A percentile compares a stretch with the other conserved stretches of the same genome.
Conservation (phyloP, 2,329 filamentous ascomycete genomes). For the Aspergillus felis region DNA sequence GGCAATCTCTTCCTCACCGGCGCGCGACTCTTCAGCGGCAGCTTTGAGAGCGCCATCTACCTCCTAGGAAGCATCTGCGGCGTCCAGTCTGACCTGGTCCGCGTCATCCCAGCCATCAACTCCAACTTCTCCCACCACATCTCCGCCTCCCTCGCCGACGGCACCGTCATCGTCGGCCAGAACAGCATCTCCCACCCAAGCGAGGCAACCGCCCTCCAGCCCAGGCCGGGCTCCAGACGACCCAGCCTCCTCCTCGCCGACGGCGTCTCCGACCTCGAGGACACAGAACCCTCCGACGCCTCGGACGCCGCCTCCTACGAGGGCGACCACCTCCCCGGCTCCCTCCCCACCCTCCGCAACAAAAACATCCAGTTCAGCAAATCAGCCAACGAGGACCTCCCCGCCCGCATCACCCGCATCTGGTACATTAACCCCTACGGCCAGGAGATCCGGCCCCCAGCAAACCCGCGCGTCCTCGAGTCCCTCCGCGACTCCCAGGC, state of each 20-base stretch:
- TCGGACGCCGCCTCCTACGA: slow-evolving; percentile 38
- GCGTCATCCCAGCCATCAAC: slow-evolving; percentile 86
- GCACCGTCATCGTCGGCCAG: slow-evolving; percentile 78
- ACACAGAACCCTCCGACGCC: slow-evolving; percentile 25
- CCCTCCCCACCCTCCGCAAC: slow-evolving; percentile 71
- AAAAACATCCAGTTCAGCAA: slow-evolving; percentile 84
- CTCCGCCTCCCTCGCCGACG: slow-evolving; percentile 73
- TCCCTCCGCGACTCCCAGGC: slow-evolving; percentile 62
- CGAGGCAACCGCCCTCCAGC: slow-evolving; percentile 53
- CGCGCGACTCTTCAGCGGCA: slow-evolving; percentile 84
- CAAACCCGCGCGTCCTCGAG: slow-evolving; percentile 74
- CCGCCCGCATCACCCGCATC: slow-evolving; percentile 71
- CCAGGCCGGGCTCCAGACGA: slow-evolving; percentile 25
- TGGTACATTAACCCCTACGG: slow-evolving; percentile 99
- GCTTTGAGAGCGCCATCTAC: slow-evolving; percentile 89
- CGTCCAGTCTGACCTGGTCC: slow-evolving; percentile 67
- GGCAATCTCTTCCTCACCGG: slow-evolving; percentile 80
- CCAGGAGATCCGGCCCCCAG: slow-evolving; percentile 83
- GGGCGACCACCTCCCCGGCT: slow-evolving; percentile 53
- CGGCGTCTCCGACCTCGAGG: slow-evolving; percentile 29
- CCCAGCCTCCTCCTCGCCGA: slow-evolving; percentile 36
- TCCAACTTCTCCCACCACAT: slow-evolving; percentile 96
- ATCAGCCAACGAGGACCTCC: slow-evolving; percentile 71
- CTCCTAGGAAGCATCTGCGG: slow-evolving; percentile 80
- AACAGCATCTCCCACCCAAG: slow-evolving; percentile 88